A percentile compares a stretch with the other conserved stretches of the same genome.
Conservation (phyloP, 2,329 filamentous ascomycete species). For the Fusarium pseudocircinatum region DNA sequence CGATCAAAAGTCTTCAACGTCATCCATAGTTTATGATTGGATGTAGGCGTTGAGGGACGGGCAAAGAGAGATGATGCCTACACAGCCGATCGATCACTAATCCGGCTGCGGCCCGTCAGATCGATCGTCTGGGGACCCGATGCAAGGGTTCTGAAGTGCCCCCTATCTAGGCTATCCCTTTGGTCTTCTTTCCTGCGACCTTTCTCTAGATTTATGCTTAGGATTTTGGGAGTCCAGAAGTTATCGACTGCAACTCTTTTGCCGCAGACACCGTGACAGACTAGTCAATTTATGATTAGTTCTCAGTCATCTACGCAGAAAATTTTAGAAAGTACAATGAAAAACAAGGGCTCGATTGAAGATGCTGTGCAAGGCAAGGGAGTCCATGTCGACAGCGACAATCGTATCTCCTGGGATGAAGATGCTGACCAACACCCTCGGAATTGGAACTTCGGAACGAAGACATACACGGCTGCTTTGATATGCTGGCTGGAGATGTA, state of each 20-base stretch:
- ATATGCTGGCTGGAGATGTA: background rate
- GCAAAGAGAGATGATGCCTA: background rate
- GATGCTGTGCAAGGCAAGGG: background rate
- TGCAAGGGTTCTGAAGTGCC: background rate
- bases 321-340: rapidly evolving
- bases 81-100: background rate
- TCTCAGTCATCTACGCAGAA: too few species aligned
- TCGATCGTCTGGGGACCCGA: background rate
- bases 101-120: background rate
- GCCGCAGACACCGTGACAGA: background rate
- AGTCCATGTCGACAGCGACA: background rate
- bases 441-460: background rate
- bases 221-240: rapidly evolving
- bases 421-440: background rate
- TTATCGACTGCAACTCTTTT: too few species aligned
- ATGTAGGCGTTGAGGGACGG: background rate
- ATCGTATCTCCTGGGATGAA: background rate
- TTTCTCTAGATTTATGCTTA: background rate
- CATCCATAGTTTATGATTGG: background rate
- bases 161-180: background rate
- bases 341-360: background rate
- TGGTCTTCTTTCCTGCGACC: rapidly evolving
- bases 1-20: background rate
- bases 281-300: background rate
- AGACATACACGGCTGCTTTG: background rate